A percentile compares a stretch with the other conserved stretches of the same genome.
Conservation (phyloP, 129 eudicot species). For the Flaveria trinervia region DNA sequence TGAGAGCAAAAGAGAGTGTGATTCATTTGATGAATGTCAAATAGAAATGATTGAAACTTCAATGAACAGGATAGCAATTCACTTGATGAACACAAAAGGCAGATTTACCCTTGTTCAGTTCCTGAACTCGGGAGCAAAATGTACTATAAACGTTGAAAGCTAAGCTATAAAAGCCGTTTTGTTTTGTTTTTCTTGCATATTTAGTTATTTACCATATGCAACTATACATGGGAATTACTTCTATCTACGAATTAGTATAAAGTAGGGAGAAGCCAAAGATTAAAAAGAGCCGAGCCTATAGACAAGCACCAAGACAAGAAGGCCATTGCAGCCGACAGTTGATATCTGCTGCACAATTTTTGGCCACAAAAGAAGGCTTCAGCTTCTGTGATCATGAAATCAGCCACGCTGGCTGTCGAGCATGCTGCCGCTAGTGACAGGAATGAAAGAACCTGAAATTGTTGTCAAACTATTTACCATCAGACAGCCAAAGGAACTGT, state of each 20-base stretch:
- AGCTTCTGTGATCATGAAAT: conserved; percentile 57
- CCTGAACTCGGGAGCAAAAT: conserved; percentile 28
- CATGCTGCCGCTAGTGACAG: conserved; percentile 88
- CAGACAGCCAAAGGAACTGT: neutral
- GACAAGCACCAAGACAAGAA: conserved; percentile 90
- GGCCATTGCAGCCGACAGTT: conserved; percentile 88
- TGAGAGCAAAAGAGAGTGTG: neutral
- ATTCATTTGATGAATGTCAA: neutral
- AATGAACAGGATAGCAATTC: conserved; percentile 5
- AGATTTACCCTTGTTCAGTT: conserved; percentile 26
- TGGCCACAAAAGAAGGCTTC: conserved; percentile 46
- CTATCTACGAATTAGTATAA: conserved; percentile 34
- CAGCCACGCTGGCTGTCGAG: conserved; percentile 89
- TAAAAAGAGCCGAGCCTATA: conserved; percentile 76
- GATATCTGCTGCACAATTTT: conserved; percentile 73
- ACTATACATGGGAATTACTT: conserved; percentile 17
- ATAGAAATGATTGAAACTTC: neutral
- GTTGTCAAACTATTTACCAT: neutral
- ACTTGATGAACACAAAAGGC: conserved; percentile 10
- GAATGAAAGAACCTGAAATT: conserved; percentile 69
- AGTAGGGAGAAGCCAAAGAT: conserved; percentile 84
- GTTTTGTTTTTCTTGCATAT: conserved; percentile 20
- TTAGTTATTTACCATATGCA: conserved; percentile 18
- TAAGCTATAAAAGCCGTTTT: conserved; percentile 10
- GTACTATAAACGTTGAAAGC: conserved; percentile 14